A percentile compares a stretch with the other conserved stretches of the same genome.
Conservation (phyloP, 192 early-diverging fungal genomes). For the Coemansia sp. region DNA sequence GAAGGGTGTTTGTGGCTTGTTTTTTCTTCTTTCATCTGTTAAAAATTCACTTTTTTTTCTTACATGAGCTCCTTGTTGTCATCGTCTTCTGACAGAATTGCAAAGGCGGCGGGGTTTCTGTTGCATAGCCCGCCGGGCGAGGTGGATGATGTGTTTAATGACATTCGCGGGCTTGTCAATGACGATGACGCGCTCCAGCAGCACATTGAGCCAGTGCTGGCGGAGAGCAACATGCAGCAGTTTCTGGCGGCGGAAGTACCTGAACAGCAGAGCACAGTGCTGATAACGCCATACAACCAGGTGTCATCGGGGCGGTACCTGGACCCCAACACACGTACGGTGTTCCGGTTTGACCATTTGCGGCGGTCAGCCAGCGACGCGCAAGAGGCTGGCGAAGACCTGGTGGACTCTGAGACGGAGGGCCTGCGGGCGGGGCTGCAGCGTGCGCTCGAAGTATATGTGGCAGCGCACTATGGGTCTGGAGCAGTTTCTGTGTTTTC, state of each 20-base stretch:
- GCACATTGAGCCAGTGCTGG: slow-evolving; percentile 65
- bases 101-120: slow-evolving; percentile 74
- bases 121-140: slow-evolving; percentile 93
- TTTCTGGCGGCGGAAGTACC: slow-evolving; percentile 71
- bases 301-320: slow-evolving; percentile 65
- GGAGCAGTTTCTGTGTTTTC: slow-evolving; percentile 64
- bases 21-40: neutral
- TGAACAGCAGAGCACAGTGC: slow-evolving; percentile 52
- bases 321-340: slow-evolving; percentile 68
- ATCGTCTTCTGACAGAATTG: slow-evolving; percentile 61
- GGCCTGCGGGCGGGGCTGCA: slow-evolving; percentile 60
- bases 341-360: slow-evolving; percentile 81
- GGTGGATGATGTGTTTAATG: slow-evolving; percentile 94
- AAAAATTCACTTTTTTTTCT: neutral
- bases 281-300: slow-evolving; percentile 73
- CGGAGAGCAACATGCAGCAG: slow-evolving; percentile 83
- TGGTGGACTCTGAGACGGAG: slow-evolving; percentile 6
- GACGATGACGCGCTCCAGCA: slow-evolving; percentile 72
- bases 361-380: slow-evolving; percentile 54
- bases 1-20: too few relatives aligned
- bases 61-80: neutral
- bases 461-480: slow-evolving; percentile 74
- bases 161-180: slow-evolving; percentile 80
- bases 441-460: slow-evolving; percentile 59
- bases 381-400: neutral